Evolutionary conservation across 1,284 basidiomycete genomes (phyloP), one percentile per base, ranked within the genome.

Genomic region (Cystobasidium pallidum): DNA sequence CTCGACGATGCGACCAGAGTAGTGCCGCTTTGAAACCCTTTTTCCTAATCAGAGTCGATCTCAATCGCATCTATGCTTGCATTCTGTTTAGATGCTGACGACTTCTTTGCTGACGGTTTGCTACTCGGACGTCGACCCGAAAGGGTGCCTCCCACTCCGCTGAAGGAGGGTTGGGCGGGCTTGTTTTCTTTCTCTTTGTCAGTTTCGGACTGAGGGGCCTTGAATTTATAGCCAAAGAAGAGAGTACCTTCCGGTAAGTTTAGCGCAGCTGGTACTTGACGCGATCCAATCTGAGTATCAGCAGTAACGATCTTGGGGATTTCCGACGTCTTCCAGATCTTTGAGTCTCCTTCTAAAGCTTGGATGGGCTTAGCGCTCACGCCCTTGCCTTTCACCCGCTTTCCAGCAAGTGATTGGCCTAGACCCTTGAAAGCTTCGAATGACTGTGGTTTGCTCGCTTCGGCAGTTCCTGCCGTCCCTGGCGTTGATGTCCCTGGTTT

Each of bases 351-450:
- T n/a, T 89, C 83, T 13, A 92, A 88, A 64, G 88, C 86, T 78
- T 95, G 91, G 13, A 87, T 88, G 78, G 89, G 89, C 76, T 91
- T 88, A 75, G 89, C 88, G 74, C 85, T 89, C 76, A 94, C 87
- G 1, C 94, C 94, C 79, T 91, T 94, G 36, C 94, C 94, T 81
- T 92, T 96, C 59, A 94, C 93, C 82, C 88, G 91, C 76, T 92
- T 86, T 15, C 94, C 94, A 55, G 84, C 86, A 8, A 98, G 82
- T 6, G 92, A 94, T 81, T 94, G 90, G 19, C 94, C 94, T 75
- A 88, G 89, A 17, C 94, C 94, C 77, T 91, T 94, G 84, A 98
- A 98, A 74, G 89, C 92, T 81, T 97, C 94, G 86, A 91, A 91
- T 1, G 72, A 47, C 76, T 77, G 73, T 4, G 80, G 80, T 75